Conservation (phyloP, 768 basidiomycete genomes). For the Harrya chromipes region DNA sequence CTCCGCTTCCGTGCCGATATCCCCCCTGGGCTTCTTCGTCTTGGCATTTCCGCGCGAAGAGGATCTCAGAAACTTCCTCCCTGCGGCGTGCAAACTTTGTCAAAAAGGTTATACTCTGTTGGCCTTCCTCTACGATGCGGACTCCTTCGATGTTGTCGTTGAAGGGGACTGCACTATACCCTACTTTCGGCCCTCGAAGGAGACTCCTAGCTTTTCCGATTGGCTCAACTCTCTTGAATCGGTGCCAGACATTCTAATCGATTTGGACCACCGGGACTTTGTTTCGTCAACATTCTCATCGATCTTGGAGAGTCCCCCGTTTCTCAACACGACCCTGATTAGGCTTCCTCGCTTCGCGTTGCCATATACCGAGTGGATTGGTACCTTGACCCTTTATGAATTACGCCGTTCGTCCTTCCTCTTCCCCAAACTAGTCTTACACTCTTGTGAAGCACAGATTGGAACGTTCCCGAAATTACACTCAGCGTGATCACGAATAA, state of each 20-base stretch:
- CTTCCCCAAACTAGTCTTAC: slow-evolving; percentile 8
- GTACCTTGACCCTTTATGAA: slow-evolving; percentile 52
- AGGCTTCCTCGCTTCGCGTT: slow-evolving; percentile 50
- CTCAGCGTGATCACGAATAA: slow-evolving; percentile 76
- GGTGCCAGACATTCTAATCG: slow-evolving; percentile 34
- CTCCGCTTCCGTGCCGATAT: background rate
- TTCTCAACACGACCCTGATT: slow-evolving; percentile 35
- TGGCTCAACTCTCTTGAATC: slow-evolving; percentile 33
- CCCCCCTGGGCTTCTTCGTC: slow-evolving; percentile 27
- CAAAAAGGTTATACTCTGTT: slow-evolving; percentile 29
- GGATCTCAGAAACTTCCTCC: slow-evolving; percentile 34
- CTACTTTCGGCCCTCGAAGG: slow-evolving; percentile 17
- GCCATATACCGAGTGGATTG: slow-evolving; percentile 58
- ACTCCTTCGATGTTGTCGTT: slow-evolving; percentile 4
- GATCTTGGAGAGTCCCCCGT: slow-evolving; percentile 19
- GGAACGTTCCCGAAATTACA: slow-evolving; percentile 67
- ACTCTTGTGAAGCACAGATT: slow-evolving; percentile 46
- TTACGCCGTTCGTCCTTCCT: slow-evolving; percentile 21
- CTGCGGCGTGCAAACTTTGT: slow-evolving; percentile 37
- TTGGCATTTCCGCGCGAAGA: slow-evolving; percentile 34
- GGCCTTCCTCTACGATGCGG: slow-evolving; percentile 30
- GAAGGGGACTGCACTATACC: slow-evolving; percentile 15
- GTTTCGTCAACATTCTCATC: slow-evolving; percentile 21
- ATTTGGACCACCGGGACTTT: slow-evolving; percentile 30
- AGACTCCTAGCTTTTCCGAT: slow-evolving; percentile 10